Percentiles rank a stretch among this genome's conserved stretches.
phyloP scores from a whole-genome alignment of 2,329 filamentous ascomycete species.

The Fusarium dlaminii region DNA sequence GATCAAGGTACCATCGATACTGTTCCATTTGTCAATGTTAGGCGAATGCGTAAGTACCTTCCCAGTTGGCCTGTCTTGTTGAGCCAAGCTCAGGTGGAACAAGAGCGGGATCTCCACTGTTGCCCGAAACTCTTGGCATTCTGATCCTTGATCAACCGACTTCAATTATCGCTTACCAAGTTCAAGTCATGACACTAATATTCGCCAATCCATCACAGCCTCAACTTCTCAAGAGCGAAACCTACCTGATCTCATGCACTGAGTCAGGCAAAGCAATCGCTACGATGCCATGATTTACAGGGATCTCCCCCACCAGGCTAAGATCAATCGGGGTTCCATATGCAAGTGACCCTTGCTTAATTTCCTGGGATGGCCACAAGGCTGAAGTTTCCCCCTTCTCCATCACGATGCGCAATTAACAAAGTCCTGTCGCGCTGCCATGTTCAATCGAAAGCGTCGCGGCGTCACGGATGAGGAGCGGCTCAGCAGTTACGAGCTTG shows the following conservation, averaged over 20 bases:
- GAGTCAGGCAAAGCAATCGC: background rate
- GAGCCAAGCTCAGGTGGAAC: background rate
- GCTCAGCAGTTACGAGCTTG: conserved; percentile 28
- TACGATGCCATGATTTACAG: background rate
- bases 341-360: background rate
- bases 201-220: background rate
- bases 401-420: background rate
- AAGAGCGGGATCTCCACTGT: conserved; percentile 24
- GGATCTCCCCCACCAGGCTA: background rate
- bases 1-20: rapidly evolving
- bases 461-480: conserved; percentile 6
- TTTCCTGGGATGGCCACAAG: background rate
- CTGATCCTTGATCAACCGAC: background rate
- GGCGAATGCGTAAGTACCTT: background rate
- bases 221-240: background rate
- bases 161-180: background rate
- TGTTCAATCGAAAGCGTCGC: conserved; percentile 21
- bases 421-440: background rate
- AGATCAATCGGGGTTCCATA: background rate
- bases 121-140: background rate
- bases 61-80: background rate
- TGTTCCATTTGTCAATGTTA: background rate
- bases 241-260: background rate
- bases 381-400: background rate
- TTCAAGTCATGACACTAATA: background rate